A percentile compares a stretch with the other conserved stretches of the same genome.
These are phyloP conservation scores for Xylariaceae sp. DNA, from an alignment of 2,329 filamentous ascomycete genomes.

Conservation along the genomic window DNA sequence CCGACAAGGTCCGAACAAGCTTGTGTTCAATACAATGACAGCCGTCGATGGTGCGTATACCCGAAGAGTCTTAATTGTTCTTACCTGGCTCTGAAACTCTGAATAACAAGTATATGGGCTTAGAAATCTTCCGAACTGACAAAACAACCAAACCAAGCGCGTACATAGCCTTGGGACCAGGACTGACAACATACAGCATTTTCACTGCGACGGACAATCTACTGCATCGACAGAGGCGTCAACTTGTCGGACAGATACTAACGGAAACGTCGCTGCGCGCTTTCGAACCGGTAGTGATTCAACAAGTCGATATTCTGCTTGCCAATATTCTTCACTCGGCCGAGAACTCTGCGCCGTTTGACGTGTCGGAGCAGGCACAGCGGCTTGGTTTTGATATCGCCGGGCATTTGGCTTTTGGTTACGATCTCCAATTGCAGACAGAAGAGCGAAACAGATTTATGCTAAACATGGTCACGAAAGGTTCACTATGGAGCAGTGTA, in stretches of 20 bases:
- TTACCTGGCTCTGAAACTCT: not conserved
- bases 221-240: not conserved
- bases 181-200: not conserved
- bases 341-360: not conserved
- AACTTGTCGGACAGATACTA: not conserved
- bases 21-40: not conserved
- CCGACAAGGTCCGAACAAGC: constrained; percentile 3
- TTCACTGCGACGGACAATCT: constrained; percentile 3
- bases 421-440: constrained; percentile 1
- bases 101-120: not conserved
- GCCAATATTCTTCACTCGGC: not conserved
- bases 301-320: not conserved
- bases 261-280: not conserved
- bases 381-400: constrained; percentile 6
- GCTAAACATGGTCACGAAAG: not conserved
- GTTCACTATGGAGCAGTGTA: not conserved
- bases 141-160: not conserved
- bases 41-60: constrained; percentile 4
- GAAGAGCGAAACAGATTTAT: not conserved
- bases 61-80: not conserved
- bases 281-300: not conserved
- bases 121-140: constrained; percentile 6
- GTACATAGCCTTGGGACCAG: not conserved
- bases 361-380: constrained; percentile 1
- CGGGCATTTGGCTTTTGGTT: constrained; percentile 2